These are phyloP conservation scores for Metroxylon sagu DNA, from an alignment of 176 grass and related monocot genomes.

Conservation along the genomic window DNA sequence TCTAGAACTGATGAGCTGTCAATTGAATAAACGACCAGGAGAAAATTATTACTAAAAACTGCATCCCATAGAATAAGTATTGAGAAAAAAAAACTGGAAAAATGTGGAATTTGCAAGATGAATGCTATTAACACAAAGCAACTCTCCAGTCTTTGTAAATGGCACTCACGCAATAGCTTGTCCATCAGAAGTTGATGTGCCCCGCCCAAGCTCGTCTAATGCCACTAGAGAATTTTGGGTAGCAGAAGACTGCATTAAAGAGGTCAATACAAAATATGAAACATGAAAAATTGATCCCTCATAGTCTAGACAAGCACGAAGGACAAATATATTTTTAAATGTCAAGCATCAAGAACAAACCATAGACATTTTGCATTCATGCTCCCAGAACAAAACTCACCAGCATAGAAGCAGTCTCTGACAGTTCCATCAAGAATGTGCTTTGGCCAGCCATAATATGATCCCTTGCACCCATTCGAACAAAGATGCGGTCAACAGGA, in stretches of 20 bases:
- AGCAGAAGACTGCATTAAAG: slow-evolving; percentile 61
- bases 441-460: slow-evolving; percentile 90
- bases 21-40: slow-evolving; percentile 10
- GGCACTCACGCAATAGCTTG: slow-evolving; percentile 81
- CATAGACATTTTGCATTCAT: neutral
- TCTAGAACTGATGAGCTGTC: slow-evolving; percentile 79
- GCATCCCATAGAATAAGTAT: neutral
- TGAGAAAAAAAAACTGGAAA: slow-evolving; percentile 15
- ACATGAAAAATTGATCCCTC: neutral
- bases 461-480: slow-evolving; percentile 97
- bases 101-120: slow-evolving; percentile 14
- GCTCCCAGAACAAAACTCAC: slow-evolving; percentile 37
- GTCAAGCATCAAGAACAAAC: too few relatives aligned
- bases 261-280: slow-evolving; percentile 17
- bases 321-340: neutral
- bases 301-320: too few relatives aligned
- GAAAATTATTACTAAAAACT: slow-evolving; percentile 8
- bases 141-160: slow-evolving; percentile 7
- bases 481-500: slow-evolving; percentile 87
- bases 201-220: slow-evolving; percentile 96
- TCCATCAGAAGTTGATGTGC: slow-evolving; percentile 98
- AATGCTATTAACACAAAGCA: neutral
- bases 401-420: slow-evolving; percentile 84
- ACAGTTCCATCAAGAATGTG: slow-evolving; percentile 88
- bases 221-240: slow-evolving; percentile 84